Base-by-base conservation (phyloP, 805 yeast genomes). In the Alloascoidea africana region DNA sequence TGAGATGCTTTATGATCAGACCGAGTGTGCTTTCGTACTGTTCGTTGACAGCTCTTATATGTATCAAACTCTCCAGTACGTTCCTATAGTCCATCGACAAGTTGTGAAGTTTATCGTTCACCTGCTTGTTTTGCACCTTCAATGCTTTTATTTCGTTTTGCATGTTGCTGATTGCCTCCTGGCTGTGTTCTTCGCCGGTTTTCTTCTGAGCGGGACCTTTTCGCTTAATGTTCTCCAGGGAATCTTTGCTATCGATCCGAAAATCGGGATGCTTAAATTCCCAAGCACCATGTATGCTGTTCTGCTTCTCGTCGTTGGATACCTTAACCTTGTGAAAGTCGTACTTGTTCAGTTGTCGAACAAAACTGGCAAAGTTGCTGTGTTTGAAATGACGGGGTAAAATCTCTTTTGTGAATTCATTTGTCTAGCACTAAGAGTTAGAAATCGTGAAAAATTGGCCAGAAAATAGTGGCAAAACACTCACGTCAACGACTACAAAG, bases 291-390 rank as follows among this genome's bases (percentile, higher is more conserved):
- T 76, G 75, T 41, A 73, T 73, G 18, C 59, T 57, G 36, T 52
- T 52, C 37, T 62, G 68, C 47, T 68, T 69, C 42, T 73, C 81
- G 46, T 76, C 86, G 41, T 65, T 70, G 32, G 81, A 63, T 35
- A 73, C 65, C 53, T 89, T 83, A 34, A 91, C 94, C 60, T 91
- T 91, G 64, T 91, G 98, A 63, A 91, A 91, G 58, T 89, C 98
- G 53, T 91, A 91, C 58, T 91, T 91, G 66, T 91, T 91, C 49
- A 91, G 65, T 55, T 91, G 98, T 35, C 98, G 71, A 15, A 89
- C 97, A 61, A 89, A 89, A 47, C 87, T 74, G 27, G 97, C 89
- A 60, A 89, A 91, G 60, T 91, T 91, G 41, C 85, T 73, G 58
- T 91, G 98, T 51, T 87, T 89, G 64, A 91, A 91, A 58, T 89